phyloP scores from a whole-genome alignment of 1,284 basidiomycete species.

The Meripilus lineatus region DNA sequence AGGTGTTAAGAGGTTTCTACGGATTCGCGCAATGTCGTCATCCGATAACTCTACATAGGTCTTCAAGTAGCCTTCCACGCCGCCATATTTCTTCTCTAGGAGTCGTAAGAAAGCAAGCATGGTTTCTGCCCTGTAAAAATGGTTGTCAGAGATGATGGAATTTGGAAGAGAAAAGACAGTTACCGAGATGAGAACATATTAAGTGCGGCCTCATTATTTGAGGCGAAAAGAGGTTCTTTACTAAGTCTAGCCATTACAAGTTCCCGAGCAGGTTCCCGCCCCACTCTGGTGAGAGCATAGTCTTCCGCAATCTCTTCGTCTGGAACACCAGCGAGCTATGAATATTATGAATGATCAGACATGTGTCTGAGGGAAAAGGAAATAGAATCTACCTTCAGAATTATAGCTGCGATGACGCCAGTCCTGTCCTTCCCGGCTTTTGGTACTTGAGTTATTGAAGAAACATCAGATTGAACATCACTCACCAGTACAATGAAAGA shows the following conservation, averaged over 20 bases:
- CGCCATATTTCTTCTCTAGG: conserved; percentile 57
- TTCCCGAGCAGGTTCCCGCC: conserved; percentile 68
- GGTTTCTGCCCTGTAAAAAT: conserved; percentile 53
- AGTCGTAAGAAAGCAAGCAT: conserved; percentile 64
- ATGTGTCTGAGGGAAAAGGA: neutral
- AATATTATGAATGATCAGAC: neutral
- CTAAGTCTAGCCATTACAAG: conserved; percentile 61
- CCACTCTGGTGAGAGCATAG: conserved; percentile 69
- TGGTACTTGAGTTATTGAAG: conserved; percentile 16
- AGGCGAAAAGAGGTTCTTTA: conserved; percentile 65
- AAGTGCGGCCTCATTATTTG: conserved; percentile 64
- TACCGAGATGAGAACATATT: conserved; percentile 78
- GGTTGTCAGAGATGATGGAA: neutral
- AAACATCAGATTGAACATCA: conserved; percentile 1
- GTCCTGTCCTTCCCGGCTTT: conserved; percentile 79
- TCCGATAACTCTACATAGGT: conserved; percentile 48
- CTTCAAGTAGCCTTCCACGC: conserved; percentile 60
- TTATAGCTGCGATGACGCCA: conserved; percentile 67
- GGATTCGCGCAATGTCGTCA: conserved; percentile 55
- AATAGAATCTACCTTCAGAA: conserved; percentile 50
- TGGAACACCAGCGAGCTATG: conserved; percentile 63
- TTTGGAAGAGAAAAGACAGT: neutral
- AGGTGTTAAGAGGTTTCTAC: conserved; percentile 49
- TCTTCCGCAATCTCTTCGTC: conserved; percentile 63
- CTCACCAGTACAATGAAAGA: conserved; percentile 73